Conservation (phyloP, 768 basidiomycete species). For the Xerocomus potaroensis region DNA sequence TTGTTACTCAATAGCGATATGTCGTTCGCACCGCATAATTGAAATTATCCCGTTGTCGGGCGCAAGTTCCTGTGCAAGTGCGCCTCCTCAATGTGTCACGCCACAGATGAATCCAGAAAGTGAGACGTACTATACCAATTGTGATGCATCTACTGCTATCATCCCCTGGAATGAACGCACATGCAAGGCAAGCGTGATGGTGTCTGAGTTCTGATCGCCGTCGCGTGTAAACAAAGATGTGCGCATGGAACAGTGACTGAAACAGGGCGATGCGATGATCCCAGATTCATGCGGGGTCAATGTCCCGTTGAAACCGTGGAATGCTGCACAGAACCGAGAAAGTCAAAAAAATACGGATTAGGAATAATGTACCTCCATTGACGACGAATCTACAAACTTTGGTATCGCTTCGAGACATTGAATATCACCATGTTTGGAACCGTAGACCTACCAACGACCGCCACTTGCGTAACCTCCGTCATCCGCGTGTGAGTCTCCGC, state of each 20-base stretch:
- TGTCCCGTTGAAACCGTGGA: not conserved
- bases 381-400: not conserved
- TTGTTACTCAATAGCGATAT: not conserved
- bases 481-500: not conserved
- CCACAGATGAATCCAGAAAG: not conserved
- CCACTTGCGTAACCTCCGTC: not conserved
- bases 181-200: not conserved
- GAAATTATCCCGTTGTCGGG: not conserved
- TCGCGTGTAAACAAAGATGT: no score
- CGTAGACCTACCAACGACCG: not conserved
- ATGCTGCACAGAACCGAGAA: not conserved
- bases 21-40: not conserved
- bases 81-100: not conserved
- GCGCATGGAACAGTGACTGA: no score
- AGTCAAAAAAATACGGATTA: not conserved
- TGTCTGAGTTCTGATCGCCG: not conserved
- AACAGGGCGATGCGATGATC: no score
- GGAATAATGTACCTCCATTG: not conserved
- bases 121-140: not conserved
- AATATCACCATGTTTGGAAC: not conserved
- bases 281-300: not conserved
- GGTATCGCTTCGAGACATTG: not conserved
- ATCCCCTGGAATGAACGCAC: not conserved
- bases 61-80: not conserved
- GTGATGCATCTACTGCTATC: no score